Conservation (phyloP, 371 early-diverging fungal genomes). For the Rhizopus stolonifer region DNA sequence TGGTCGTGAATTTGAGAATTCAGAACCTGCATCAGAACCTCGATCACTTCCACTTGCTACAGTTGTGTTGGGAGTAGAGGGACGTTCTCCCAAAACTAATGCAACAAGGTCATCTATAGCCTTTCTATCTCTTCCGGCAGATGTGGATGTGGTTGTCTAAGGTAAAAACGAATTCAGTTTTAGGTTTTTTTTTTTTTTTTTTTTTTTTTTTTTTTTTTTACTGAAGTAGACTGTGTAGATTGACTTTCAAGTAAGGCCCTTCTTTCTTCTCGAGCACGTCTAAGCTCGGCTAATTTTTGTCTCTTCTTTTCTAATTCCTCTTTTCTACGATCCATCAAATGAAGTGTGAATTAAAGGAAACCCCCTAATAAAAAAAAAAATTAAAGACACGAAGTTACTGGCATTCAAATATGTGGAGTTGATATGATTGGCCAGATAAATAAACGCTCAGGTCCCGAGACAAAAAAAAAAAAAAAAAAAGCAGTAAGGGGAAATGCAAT, state of each 20-base stretch:
- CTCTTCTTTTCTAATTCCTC: slow-evolving; percentile 90
- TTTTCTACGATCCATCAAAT: slow-evolving; percentile 67
- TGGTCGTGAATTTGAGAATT: slow-evolving; percentile 44
- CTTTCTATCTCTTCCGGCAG: slow-evolving; percentile 42
- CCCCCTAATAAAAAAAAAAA: background rate
- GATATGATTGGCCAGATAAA: background rate
- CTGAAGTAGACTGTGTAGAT: slow-evolving; percentile 42
- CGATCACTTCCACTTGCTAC: slow-evolving; percentile 45
- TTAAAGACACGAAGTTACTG: background rate
- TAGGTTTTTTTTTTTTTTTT: background rate
- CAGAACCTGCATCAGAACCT: slow-evolving; percentile 57
- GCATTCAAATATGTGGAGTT: background rate
- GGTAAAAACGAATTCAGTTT: background rate
- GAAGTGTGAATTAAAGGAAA: background rate
- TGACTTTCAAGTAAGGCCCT: slow-evolving; percentile 57
- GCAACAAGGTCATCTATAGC: slow-evolving; percentile 84
- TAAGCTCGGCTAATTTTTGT: slow-evolving; percentile 86
- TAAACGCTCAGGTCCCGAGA: background rate
- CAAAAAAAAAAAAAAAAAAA: no score
- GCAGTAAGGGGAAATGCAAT: no score
- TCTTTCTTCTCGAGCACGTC: slow-evolving; percentile 83
- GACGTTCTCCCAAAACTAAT: slow-evolving; percentile 76
- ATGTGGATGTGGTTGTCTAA: slow-evolving; percentile 9
- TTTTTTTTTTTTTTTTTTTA: slow-evolving; percentile 18
- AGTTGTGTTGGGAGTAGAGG: slow-evolving; percentile 51